These are phyloP conservation scores for Plantago elongata DNA, from an alignment of 257 asterid genomes.

Conservation along the genomic window DNA sequence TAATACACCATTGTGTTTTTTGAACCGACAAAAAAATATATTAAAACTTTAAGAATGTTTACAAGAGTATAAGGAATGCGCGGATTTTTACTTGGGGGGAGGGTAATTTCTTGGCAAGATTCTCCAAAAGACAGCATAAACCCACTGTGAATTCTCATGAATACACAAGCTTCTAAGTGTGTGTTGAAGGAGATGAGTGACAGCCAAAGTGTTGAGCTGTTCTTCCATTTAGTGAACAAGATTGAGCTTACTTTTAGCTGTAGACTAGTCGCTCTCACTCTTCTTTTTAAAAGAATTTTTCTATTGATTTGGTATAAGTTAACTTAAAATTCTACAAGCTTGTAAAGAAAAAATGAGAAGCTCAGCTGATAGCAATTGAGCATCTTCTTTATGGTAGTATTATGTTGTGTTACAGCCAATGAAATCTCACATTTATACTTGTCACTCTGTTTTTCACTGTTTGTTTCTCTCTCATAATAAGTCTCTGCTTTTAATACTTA, in stretches of 20 bases:
- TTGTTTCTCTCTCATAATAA: conserved; percentile 23
- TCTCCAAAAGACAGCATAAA: conserved; percentile 99
- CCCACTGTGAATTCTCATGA: conserved; percentile 95
- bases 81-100: conserved; percentile 77
- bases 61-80: no score
- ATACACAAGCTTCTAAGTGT: conserved; percentile 88
- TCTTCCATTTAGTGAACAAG: conserved; percentile 54
- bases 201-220: conserved; percentile 73
- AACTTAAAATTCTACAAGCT: no score
- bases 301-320: conserved; percentile 30
- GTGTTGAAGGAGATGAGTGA: conserved; percentile 97
- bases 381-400: conserved; percentile 72
- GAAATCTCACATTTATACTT: conserved; percentile 22
- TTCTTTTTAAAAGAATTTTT: conserved; percentile 18
- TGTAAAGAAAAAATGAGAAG: no score
- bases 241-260: neutral
- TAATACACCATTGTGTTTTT: no score
- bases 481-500: conserved; percentile 21
- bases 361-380: conserved; percentile 15
- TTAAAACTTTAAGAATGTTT: no score
- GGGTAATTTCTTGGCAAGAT: conserved; percentile 97
- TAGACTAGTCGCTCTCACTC: conserved; percentile 17
- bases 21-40: no score
- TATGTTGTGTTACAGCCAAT: conserved; percentile 40
- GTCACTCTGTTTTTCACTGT: conserved; percentile 14